Conservation (phyloP, 768 basidiomycete species). For the Gloeopeniophorella convolvens region DNA sequence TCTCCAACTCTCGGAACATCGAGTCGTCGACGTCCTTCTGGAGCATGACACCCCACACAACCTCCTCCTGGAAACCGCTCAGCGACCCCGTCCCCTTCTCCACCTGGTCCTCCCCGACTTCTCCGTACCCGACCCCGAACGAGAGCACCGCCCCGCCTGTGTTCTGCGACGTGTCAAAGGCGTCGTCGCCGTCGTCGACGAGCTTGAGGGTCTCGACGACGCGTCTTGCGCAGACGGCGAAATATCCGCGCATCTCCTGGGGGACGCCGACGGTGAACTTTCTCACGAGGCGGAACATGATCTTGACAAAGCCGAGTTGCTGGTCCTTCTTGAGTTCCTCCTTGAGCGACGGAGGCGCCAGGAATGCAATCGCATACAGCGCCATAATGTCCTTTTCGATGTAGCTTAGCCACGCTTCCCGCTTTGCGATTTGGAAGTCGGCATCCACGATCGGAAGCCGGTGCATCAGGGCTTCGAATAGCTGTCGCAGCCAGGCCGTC, state of each 20-base stretch:
- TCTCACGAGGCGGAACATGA: constrained; percentile 68
- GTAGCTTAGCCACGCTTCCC: constrained; percentile 70
- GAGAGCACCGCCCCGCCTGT: constrained; percentile 52
- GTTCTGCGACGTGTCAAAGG: constrained; percentile 61
- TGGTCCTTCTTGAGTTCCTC: constrained; percentile 58
- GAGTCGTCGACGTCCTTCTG: constrained; percentile 65
- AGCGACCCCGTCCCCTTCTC: constrained; percentile 74
- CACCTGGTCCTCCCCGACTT: constrained; percentile 53
- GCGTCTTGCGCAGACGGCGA: constrained; percentile 52
- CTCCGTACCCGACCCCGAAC: constrained; percentile 84
- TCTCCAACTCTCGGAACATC: constrained; percentile 75
- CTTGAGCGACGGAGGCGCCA: constrained; percentile 73
- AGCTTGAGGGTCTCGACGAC: constrained; percentile 74
- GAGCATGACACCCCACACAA: constrained; percentile 68
- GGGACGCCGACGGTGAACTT: constrained; percentile 47
- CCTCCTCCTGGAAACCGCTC: constrained; percentile 59
- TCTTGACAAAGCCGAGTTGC: constrained; percentile 56
- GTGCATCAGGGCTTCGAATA: constrained; percentile 69
- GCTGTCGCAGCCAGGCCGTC: constrained; percentile 44
- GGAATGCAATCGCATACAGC: constrained; percentile 83
- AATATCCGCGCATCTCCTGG: constrained; percentile 47
- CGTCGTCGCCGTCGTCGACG: constrained; percentile 68
- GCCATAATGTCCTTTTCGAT: constrained; percentile 73
- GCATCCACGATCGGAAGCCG: constrained; percentile 75
- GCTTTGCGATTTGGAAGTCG: constrained; percentile 61